Evolutionary conservation across 2,329 filamentous ascomycete species (phyloP).

Genomic region (Myriosclerotinia duriaeana): DNA sequence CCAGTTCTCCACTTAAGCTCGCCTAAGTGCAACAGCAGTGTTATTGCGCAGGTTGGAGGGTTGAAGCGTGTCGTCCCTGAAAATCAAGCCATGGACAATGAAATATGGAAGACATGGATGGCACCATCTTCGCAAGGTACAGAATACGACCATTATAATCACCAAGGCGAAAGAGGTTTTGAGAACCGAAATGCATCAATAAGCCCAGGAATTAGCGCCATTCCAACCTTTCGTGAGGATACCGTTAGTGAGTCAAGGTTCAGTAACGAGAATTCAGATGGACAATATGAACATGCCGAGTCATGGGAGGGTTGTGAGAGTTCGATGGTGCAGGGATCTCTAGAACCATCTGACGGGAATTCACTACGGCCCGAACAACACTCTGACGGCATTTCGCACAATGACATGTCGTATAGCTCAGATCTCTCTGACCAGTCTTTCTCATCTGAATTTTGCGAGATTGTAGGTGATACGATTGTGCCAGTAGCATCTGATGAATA

Average conservation of each 20-base stretch:
- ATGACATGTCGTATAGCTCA: not conserved
- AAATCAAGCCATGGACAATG: constrained; percentile 35
- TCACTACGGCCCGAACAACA: not conserved
- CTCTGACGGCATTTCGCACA: not conserved
- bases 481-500: not conserved
- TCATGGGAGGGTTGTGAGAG: not conserved
- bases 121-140: constrained; percentile 7
- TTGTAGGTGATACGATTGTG: not conserved
- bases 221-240: not conserved
- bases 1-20: constrained; percentile 30
- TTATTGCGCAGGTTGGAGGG: constrained; percentile 34
- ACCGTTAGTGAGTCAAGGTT: not conserved
- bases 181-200: constrained; percentile 24
- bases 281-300: not conserved
- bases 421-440: not conserved
- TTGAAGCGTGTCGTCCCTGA: constrained; percentile 26
- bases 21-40: constrained; percentile 32
- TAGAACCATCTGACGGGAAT: not conserved
- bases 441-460: not conserved
- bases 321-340: not conserved
- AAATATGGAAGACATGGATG: constrained; percentile 39
- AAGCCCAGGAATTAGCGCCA: constrained; percentile 34
- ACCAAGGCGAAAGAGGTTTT: not conserved
- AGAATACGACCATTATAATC: not conserved
- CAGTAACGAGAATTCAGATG: not conserved